phyloP scores from a whole-genome alignment of 2,329 filamentous ascomycete species.

The Fusarium mexicanum region DNA sequence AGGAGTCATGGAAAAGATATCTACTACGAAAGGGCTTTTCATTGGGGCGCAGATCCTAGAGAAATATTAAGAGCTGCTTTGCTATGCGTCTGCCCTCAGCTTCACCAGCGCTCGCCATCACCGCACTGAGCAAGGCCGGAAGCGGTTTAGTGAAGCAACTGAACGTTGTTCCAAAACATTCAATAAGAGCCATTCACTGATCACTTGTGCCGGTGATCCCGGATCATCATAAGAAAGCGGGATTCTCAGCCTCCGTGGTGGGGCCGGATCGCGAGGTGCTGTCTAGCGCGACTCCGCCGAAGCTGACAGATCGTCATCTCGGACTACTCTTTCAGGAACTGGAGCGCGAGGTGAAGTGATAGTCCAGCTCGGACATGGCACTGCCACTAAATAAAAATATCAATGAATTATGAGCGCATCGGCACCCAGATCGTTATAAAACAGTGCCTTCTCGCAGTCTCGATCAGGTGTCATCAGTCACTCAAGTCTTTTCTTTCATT shows the following conservation, averaged over 20 bases:
- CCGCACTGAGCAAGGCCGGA: neutral
- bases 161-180: accelerated
- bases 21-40: neutral
- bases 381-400: neutral
- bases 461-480: too few species aligned
- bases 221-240: neutral
- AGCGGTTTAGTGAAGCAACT: too few species aligned
- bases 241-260: neutral
- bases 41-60: neutral
- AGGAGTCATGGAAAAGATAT: neutral
- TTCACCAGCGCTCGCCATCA: neutral
- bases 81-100: neutral
- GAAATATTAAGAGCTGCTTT: neutral
- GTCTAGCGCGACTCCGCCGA: neutral
- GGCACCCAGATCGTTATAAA: neutral
- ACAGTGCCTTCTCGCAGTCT: neutral
- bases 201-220: neutral
- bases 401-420: neutral
- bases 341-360: neutral
- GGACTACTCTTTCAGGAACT: neutral
- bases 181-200: neutral
- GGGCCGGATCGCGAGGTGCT: neutral
- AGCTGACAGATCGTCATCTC: neutral
- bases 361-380: neutral
- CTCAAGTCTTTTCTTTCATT: too few species aligned